Conservation (phyloP, 306 rosid species). For the Styphnolobium japonicum region DNA sequence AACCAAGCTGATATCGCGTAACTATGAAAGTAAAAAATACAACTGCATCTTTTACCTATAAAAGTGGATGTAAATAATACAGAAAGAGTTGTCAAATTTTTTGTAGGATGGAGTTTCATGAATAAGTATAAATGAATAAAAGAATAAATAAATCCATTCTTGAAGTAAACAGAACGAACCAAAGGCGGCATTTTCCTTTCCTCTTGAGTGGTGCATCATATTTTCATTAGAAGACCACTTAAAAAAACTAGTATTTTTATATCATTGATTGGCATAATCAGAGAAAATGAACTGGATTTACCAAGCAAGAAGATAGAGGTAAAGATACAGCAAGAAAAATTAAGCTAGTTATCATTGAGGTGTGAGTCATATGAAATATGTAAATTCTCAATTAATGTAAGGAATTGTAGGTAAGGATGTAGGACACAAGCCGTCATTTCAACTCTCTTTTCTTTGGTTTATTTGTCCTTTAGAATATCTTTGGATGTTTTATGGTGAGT, state of each 20-base stretch:
- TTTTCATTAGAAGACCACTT: neutral
- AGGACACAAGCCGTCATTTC: neutral
- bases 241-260: neutral
- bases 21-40: neutral
- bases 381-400: neutral
- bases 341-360: neutral
- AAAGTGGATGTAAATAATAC: neutral
- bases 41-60: neutral
- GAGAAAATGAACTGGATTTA: neutral
- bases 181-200: neutral
- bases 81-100: neutral
- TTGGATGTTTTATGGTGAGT: no score
- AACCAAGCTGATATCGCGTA: neutral
- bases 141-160: neutral
- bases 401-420: neutral
- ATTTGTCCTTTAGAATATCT: no score
- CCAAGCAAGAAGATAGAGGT: neutral
- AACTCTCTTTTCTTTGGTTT: neutral
- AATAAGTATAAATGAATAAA: neutral
- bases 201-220: neutral
- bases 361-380: neutral
- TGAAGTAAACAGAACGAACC: constrained; percentile 28
- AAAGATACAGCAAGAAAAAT: neutral
- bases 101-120: neutral
- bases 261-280: neutral